phyloP scores from a whole-genome alignment of 306 rosid species.

The Quercus ilex region DNA sequence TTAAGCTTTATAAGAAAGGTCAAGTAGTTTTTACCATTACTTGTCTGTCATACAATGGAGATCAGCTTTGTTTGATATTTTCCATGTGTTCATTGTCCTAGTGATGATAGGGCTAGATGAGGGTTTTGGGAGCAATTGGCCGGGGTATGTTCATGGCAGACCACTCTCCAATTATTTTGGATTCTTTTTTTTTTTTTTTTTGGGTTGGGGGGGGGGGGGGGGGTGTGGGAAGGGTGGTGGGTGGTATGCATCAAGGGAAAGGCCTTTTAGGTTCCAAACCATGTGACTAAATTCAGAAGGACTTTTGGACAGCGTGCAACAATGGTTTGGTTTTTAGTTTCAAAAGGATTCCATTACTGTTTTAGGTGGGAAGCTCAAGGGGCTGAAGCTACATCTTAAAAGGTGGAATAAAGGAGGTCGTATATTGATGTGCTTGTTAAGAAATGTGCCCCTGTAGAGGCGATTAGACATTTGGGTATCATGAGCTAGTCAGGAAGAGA shows the following conservation, averaged over 20 bases:
- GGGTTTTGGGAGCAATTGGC: not conserved
- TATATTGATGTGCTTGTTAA: not conserved
- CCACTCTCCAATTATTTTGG: not conserved
- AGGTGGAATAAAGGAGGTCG: not conserved
- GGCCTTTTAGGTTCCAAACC: not conserved
- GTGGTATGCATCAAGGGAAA: not conserved
- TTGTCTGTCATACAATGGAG: not conserved
- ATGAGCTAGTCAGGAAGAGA: no score
- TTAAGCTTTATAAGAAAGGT: conserved; percentile 73
- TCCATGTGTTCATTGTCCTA: not conserved
- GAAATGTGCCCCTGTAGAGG: not conserved
- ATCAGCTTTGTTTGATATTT: not conserved
- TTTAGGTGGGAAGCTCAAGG: not conserved
- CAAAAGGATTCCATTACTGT: not conserved
- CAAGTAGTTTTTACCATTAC: not conserved
- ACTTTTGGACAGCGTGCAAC: not conserved
- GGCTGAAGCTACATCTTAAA: not conserved
- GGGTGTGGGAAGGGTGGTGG: not conserved
- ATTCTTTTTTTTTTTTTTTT: no score
- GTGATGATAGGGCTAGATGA: not conserved
- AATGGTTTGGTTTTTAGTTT: not conserved
- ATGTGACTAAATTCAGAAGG: not conserved
- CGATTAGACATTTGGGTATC: no score
- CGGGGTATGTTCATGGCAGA: not conserved
- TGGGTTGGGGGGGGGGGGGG: rapidly evolving